Percentiles rank a stretch among this genome's conserved stretches.
Evolutionary conservation across 208 protist species (phyloP).

Genomic region (Trypanosoma brucei): DNA sequence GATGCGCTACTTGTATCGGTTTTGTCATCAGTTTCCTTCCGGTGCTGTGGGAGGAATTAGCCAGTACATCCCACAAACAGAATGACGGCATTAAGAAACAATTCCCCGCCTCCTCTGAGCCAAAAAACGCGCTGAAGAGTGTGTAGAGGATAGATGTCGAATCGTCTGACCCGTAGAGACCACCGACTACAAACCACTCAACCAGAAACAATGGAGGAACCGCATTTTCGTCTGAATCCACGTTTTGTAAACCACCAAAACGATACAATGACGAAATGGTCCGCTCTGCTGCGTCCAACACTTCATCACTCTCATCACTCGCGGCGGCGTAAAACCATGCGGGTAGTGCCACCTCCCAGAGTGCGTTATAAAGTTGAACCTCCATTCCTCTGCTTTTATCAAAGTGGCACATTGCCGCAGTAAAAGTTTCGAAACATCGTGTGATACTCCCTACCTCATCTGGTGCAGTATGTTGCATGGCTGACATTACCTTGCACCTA

Average conservation of each 20-base stretch:
- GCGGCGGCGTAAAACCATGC: conserved; percentile 34
- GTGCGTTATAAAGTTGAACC: conserved; percentile 23
- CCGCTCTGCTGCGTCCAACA: too few species aligned
- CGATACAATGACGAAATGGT: neutral
- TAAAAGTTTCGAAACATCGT: conserved; percentile 16
- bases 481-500: neutral
- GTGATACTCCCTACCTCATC: conserved; percentile 4
- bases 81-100: neutral
- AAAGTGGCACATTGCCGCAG: conserved; percentile 47
- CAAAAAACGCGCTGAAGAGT: conserved; percentile 45
- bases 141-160: conserved; percentile 28
- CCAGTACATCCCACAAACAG: too few species aligned
- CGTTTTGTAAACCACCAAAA: conserved; percentile 1
- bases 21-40: neutral
- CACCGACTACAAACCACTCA: conserved; percentile 68
- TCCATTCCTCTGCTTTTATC: conserved; percentile 22
- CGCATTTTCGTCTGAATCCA: neutral
- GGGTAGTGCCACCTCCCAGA: conserved; percentile 40
- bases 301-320: too few species aligned
- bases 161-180: conserved; percentile 30
- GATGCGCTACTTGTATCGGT: conserved; percentile 25
- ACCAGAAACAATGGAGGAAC: conserved; percentile 25
- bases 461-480: neutral
- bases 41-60: conserved; percentile 5
- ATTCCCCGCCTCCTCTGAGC: neutral